A percentile compares a stretch with the other conserved stretches of the same genome.
phyloP scores from a whole-genome alignment of 1,284 basidiomycete species.

The Apiotrichum veenhuisii region DNA sequence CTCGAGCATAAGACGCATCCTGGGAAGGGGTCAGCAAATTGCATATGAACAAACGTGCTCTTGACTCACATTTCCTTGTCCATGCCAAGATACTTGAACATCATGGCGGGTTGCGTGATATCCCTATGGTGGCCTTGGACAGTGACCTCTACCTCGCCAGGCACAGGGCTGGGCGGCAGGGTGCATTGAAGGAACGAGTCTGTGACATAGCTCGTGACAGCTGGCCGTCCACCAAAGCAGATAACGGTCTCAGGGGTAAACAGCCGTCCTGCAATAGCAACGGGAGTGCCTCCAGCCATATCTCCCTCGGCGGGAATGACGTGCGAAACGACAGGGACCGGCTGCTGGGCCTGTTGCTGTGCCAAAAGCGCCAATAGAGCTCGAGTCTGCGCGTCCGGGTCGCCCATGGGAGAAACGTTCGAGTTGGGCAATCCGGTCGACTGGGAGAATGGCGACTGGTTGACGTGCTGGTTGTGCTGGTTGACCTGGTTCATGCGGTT shows the following conservation, averaged over 20 bases:
- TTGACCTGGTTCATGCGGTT: neutral
- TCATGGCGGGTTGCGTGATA: slow-evolving; percentile 25
- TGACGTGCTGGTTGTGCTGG: neutral
- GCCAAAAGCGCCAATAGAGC: slow-evolving; percentile 18
- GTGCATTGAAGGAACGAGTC: slow-evolving; percentile 91
- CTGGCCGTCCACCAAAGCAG: slow-evolving; percentile 78
- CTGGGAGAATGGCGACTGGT: slow-evolving; percentile 11
- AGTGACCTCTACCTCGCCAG: slow-evolving; percentile 86
- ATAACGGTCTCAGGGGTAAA: slow-evolving; percentile 65
- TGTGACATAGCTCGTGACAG: slow-evolving; percentile 86
- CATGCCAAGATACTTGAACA: slow-evolving; percentile 40
- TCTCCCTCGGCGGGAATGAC: slow-evolving; percentile 90
- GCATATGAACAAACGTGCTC: neutral
- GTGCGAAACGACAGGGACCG: slow-evolving; percentile 49
- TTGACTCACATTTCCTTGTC: slow-evolving; percentile 40
- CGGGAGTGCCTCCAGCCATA: slow-evolving; percentile 87
- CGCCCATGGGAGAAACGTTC: neutral
- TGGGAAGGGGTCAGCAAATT: slow-evolving; percentile 6
- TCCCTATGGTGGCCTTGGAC: slow-evolving; percentile 57
- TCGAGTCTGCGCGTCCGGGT: slow-evolving; percentile 20
- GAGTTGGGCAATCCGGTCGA: slow-evolving; percentile 12
- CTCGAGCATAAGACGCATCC: slow-evolving; percentile 42
- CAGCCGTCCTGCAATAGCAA: slow-evolving; percentile 86
- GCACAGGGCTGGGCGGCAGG: slow-evolving; percentile 73
- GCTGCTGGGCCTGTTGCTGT: slow-evolving; percentile 12